These are phyloP conservation scores for Cladophialophora chaetospira DNA, from an alignment of 2,329 filamentous ascomycete species.

Conservation along the genomic window DNA sequence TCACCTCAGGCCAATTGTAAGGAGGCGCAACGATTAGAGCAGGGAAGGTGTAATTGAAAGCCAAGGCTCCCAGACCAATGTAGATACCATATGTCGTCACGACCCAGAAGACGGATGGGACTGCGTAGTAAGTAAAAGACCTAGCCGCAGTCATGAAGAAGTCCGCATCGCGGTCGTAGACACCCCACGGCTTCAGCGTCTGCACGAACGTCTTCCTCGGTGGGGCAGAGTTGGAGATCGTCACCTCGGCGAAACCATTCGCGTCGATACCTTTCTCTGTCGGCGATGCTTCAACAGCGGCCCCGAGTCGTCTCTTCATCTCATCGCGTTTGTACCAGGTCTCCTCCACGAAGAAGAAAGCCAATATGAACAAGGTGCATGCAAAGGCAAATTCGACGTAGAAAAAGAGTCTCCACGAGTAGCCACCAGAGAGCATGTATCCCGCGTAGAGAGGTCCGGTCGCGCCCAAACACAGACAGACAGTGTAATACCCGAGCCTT, in stretches of 20 bases:
- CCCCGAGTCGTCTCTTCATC: constrained; percentile 23
- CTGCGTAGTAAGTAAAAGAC: constrained; percentile 52
- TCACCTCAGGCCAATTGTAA: constrained; percentile 44
- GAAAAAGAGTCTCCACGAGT: constrained; percentile 64
- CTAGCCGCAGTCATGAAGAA: constrained; percentile 52
- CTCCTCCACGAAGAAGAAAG: constrained; percentile 63
- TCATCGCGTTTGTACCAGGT: constrained; percentile 50
- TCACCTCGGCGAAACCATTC: constrained; percentile 41
- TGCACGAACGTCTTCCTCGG: constrained; percentile 45
- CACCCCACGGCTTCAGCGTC: constrained; percentile 49
- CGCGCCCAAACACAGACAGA: constrained; percentile 36
- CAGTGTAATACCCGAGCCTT: constrained; percentile 62
- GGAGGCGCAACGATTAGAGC: constrained; percentile 45
- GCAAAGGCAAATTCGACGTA: constrained; percentile 62
- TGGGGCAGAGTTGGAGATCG: constrained; percentile 37
- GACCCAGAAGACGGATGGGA: constrained; percentile 55
- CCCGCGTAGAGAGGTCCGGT: constrained; percentile 59
- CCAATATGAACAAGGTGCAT: constrained; percentile 45
- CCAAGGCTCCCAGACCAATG: constrained; percentile 52
- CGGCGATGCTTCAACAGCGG: constrained; percentile 7
- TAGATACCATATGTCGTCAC: constrained; percentile 54
- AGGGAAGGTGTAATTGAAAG: constrained; percentile 56
- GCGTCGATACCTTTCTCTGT: constrained; percentile 25
- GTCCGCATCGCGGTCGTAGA: constrained; percentile 46
- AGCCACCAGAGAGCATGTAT: constrained; percentile 61